Evolutionary conservation across 805 yeast species (phyloP), one percentile per base, ranked within the genome.

Genomic region (Kodamaea lidongshanica): DNA sequence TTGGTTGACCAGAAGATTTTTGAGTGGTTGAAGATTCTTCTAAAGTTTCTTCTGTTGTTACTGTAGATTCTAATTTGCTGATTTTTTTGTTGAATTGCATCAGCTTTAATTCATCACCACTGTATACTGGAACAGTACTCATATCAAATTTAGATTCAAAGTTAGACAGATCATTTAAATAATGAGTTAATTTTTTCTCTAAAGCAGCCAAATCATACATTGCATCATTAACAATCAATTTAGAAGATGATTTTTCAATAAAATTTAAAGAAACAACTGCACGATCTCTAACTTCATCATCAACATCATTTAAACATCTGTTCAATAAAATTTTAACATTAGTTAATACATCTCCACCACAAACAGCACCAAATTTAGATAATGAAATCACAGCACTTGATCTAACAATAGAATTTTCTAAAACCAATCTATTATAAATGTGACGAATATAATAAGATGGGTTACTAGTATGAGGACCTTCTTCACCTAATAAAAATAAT

Each of bases 211-310:
- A 66, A 42, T 88, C 86, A 55, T 75, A 86, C 38, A 72, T 72
- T 37, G 74, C 67, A 30, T 74, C 73, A 32, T 88, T 82, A 32
- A 77, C 70, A 39, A 88, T 70, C 43, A 80, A 74, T 12, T 17
- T 26, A 15, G 26, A 24, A 19, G 31, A 21, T 6, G 53, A 43
- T 28, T 42, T 48, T 12, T 50, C 46, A 39, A 84, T 70, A 38
- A 87, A 74, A 41, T 75, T 71, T 50, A 89, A 69, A 2, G 95
- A 79, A 44, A 89, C 66, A 3, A 94, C 82, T 7, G 98, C 96
- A 55, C 98, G 79, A 55, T 89, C 98, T 67, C 98, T 85, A 19
- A 92, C 98, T 61, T 89, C 98, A 58, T 89, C 98, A 55, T 89
- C 96, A 25, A 69, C 73, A 57, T 89, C 98, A 42, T 74, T 82